Evolutionary conservation across 176 grass and related monocot genomes (phyloP), one percentile per base, ranked within the genome.

Genomic region (Oryza rufipogon): DNA sequence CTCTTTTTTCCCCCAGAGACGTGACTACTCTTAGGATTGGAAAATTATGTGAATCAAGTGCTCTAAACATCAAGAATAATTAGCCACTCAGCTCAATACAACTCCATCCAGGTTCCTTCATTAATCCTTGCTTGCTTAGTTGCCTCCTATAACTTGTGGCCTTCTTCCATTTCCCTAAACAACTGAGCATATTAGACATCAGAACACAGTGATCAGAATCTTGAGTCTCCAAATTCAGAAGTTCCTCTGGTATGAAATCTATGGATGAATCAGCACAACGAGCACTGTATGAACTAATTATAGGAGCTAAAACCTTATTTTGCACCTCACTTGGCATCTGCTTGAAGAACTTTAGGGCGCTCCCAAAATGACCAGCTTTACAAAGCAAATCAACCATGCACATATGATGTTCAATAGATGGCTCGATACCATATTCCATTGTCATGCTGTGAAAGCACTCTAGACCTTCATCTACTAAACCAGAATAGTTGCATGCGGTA

Each of bases 31-130:
- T 44, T 38, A 68, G 25, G 64, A 80, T 81, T 44, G 20, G 4
- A 66, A 66, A 77, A 76, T 4, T 32, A 76, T 54, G 30, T 54
- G 16, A 39, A 66, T 44, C 9, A 0, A 46, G 63, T 70, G 32
- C 36, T 64, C 12, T 74, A 9, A 23, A 30, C 15, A 80, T 32
- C 3, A 0, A 77, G 44, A 64, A 52, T 33, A 86, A 1, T 82
- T 79, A 92, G 54, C 44, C 66, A 19, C 54, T 70, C 23, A 52
- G 48, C n/a, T 93, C 88, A 71, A 94, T 81, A 73, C 49, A 86
- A 87, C 71, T 94, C 89, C 75, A 78, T 84, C 92, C 92, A 87
- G 89, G 89, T 68, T 94, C 73, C 89, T 94, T 94, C 23, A 91
- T 68, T 70, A 94, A 87, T 80, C 79, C 83, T 70, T 64, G 78